These are phyloP conservation scores for Hypoxylon sp. DNA, from an alignment of 2,329 filamentous ascomycete species.

Conservation along the genomic window DNA sequence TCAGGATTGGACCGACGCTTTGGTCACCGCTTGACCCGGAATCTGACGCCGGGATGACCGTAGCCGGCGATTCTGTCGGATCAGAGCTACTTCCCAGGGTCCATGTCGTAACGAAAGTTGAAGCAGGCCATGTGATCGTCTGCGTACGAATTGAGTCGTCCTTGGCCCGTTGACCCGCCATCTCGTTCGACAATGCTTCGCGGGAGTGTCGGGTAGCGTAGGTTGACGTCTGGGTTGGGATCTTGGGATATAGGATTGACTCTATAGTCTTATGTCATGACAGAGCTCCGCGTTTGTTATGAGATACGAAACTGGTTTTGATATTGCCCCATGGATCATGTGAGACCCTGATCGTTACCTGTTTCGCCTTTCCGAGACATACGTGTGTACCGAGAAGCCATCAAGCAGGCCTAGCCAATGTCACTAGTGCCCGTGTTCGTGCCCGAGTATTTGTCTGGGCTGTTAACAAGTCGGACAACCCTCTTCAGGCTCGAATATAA, in stretches of 20 bases:
- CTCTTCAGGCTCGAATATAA: not conserved
- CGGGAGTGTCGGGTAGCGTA: not conserved
- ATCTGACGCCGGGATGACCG: conserved; percentile 34
- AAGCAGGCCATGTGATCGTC: conserved; percentile 41
- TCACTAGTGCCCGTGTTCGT: not conserved
- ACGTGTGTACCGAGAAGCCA: conserved; percentile 19
- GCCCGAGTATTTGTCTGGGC: not conserved
- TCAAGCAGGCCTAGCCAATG: not conserved
- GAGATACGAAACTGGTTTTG: conserved; percentile 30
- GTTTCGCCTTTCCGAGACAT: conserved; percentile 41
- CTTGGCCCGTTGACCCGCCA: conserved; percentile 28
- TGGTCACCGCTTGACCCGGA: conserved; percentile 27
- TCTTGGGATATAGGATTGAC: conserved; percentile 25
- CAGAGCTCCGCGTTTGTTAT: conserved; percentile 30
- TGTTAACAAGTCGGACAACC: not conserved
- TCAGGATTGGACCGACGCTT: conserved; percentile 48
- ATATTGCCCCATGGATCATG: conserved; percentile 13
- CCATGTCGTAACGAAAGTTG: conserved; percentile 46
- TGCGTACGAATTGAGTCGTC: conserved; percentile 44
- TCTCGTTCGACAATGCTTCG: conserved; percentile 12
- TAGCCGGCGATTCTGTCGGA: conserved; percentile 38
- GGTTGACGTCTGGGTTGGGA: not conserved
- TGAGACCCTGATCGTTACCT: conserved; percentile 14
- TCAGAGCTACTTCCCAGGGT: conserved; percentile 44
- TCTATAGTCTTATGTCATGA: conserved; percentile 19